Percentiles rank a stretch among this genome's conserved stretches.
These are phyloP conservation scores for Puccinia novopanici DNA, from an alignment of 1,284 basidiomycete genomes.

Conservation along the genomic window DNA sequence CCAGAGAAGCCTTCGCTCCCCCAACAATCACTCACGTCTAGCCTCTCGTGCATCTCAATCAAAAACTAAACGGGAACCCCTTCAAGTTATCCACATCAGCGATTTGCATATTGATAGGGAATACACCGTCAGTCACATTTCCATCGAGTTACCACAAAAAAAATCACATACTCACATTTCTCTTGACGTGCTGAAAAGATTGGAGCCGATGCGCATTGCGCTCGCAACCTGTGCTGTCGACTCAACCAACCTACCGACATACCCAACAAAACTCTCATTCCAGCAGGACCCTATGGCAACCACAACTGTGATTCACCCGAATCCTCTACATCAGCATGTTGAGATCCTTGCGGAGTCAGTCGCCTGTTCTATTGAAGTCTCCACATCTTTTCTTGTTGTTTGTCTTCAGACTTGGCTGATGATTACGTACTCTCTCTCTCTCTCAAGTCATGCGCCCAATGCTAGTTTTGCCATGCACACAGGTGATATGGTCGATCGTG, in stretches of 20 bases:
- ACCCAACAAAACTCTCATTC: conserved; percentile 52
- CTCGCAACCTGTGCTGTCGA: conserved; percentile 67
- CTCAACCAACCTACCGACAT: conserved; percentile 51
- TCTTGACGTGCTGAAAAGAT: too few species aligned
- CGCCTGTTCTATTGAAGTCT: background rate
- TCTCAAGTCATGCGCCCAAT: conserved; percentile 56
- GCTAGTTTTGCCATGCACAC: conserved; percentile 67
- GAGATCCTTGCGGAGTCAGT: conserved; percentile 60
- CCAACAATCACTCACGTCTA: background rate
- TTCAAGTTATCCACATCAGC: conserved; percentile 57
- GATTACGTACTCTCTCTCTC: background rate
- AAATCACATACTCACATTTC: too few species aligned
- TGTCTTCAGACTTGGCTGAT: background rate
- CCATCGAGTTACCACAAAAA: too few species aligned
- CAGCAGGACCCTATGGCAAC: conserved; percentile 64
- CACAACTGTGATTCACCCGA: conserved; percentile 64
- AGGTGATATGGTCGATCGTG: conserved; percentile 69
- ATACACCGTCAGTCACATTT: conserved; percentile 58
- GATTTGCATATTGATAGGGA: conserved; percentile 57
- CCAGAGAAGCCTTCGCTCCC: conserved; percentile 41
- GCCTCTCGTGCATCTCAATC: conserved; percentile 16
- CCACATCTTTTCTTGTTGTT: too few species aligned
- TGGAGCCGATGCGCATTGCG: conserved; percentile 66
- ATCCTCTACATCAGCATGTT: conserved; percentile 65
- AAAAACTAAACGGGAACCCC: conserved; percentile 49